phyloP scores from a whole-genome alignment of 1,284 basidiomycete genomes.

The Sphaerobolus stellatus region DNA sequence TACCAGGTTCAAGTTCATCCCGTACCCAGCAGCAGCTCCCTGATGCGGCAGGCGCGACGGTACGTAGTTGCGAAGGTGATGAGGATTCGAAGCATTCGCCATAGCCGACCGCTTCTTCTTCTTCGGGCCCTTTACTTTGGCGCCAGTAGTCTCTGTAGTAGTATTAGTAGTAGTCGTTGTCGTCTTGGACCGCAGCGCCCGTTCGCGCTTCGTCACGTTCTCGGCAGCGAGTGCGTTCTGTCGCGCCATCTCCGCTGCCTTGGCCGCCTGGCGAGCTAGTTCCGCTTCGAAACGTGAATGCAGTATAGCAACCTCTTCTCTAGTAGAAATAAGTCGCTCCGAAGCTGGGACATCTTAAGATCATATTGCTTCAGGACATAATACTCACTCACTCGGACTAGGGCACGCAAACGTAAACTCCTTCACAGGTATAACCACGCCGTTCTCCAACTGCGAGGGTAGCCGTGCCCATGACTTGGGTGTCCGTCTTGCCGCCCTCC shows the following conservation, averaged over 20 bases:
- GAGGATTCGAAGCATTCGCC: conserved; percentile 86
- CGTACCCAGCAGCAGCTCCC: conserved; percentile 38
- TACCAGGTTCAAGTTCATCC: conserved; percentile 48
- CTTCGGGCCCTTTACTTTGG: conserved; percentile 47
- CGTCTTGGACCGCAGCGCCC: not conserved
- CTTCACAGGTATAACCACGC: conserved; percentile 43
- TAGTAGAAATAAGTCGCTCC: conserved; percentile 63
- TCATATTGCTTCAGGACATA: conserved; percentile 18
- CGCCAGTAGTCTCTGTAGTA: not conserved
- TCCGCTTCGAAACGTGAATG: conserved; percentile 70
- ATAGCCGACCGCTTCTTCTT: conserved; percentile 87
- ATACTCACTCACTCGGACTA: conserved; percentile 64
- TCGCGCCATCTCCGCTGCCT: conserved; percentile 47
- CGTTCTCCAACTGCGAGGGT: too few species aligned
- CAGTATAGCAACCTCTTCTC: conserved; percentile 62
- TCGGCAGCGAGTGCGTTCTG: conserved; percentile 24
- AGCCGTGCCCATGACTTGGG: too few species aligned
- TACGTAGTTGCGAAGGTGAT: conserved; percentile 86
- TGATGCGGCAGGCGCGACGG: conserved; percentile 69
- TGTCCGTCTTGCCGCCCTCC: too few species aligned
- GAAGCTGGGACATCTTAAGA: conserved; percentile 48
- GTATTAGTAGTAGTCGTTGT: not conserved
- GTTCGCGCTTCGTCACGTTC: conserved; percentile 12
- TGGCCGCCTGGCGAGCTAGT: conserved; percentile 62
- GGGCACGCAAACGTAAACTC: conserved; percentile 60